Percentiles rank a stretch among this genome's conserved stretches.
Conservation (phyloP, 371 early-diverging fungal genomes). For the Mucor sp. region DNA sequence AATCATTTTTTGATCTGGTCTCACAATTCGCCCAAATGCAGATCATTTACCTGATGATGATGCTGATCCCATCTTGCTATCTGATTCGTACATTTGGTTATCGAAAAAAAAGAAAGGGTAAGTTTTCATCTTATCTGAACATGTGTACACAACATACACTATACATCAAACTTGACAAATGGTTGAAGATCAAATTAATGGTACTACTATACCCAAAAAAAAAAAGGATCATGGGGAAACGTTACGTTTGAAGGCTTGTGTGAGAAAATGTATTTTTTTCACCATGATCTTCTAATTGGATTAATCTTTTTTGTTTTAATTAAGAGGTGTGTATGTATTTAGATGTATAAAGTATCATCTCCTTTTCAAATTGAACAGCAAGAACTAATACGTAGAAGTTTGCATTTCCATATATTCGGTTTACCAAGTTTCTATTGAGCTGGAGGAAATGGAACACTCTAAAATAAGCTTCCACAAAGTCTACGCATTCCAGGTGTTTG, state of each 20-base stretch:
- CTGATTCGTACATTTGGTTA: background rate
- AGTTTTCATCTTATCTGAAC: background rate
- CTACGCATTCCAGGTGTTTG: constrained; percentile 14
- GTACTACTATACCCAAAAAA: background rate
- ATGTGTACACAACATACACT: background rate
- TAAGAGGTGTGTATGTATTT: background rate
- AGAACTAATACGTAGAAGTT: background rate
- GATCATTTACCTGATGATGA: background rate
- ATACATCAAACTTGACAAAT: constrained; percentile 8
- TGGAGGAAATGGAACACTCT: background rate
- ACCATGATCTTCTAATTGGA: background rate
- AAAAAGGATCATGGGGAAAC: constrained; percentile 3
- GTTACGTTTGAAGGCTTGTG: constrained; percentile 1
- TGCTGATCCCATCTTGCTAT: background rate
- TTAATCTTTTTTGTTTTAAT: constrained; percentile 1
- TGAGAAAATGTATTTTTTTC: constrained; percentile 3
- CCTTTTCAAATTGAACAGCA: background rate
- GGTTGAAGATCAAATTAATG: background rate
- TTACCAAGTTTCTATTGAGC: background rate
- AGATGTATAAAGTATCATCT: background rate
- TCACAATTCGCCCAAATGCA: background rate
- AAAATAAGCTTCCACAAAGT: constrained; percentile 15
- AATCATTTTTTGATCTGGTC: background rate
- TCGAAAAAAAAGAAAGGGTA: background rate
- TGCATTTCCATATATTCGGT: constrained; percentile 1